These are phyloP conservation scores for Russula abietina DNA, from an alignment of 768 basidiomycete species.

Conservation along the genomic window DNA sequence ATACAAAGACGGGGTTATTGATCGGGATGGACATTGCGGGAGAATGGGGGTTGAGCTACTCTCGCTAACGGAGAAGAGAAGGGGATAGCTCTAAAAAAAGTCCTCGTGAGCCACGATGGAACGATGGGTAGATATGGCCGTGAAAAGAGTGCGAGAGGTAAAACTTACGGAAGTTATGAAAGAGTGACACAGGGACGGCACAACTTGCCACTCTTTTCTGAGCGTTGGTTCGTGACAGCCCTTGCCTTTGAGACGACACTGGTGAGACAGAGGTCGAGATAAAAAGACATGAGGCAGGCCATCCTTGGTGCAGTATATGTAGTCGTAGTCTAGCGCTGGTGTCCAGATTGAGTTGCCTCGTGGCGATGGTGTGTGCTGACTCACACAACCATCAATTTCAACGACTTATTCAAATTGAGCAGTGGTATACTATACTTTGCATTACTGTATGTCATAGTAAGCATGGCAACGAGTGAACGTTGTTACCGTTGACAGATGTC, in stretches of 20 bases:
- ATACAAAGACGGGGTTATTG: slow-evolving; percentile 6
- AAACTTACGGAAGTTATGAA: background rate
- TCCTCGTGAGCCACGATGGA: background rate
- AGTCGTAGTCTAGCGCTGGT: background rate
- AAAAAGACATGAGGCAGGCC: background rate
- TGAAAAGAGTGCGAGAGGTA: background rate
- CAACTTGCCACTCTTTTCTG: background rate
- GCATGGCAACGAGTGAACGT: too few species aligned
- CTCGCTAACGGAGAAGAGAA: background rate
- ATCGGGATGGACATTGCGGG: slow-evolving; percentile 4
- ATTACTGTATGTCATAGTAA: background rate
- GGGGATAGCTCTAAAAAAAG: background rate
- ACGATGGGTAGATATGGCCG: background rate
- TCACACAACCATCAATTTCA: too few species aligned
- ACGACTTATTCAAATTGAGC: too few species aligned
- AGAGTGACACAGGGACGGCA: background rate
- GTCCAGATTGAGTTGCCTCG: background rate
- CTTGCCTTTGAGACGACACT: background rate
- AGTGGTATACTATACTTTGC: too few species aligned
- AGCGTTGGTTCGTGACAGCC: background rate
- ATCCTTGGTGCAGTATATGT: background rate
- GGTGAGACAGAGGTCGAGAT: background rate
- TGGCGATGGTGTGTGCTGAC: slow-evolving; percentile 1
- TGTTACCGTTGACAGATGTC: background rate
- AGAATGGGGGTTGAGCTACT: background rate